These are phyloP conservation scores for Boletales sp. DNA, from an alignment of 768 basidiomycete species.

Conservation along the genomic window DNA sequence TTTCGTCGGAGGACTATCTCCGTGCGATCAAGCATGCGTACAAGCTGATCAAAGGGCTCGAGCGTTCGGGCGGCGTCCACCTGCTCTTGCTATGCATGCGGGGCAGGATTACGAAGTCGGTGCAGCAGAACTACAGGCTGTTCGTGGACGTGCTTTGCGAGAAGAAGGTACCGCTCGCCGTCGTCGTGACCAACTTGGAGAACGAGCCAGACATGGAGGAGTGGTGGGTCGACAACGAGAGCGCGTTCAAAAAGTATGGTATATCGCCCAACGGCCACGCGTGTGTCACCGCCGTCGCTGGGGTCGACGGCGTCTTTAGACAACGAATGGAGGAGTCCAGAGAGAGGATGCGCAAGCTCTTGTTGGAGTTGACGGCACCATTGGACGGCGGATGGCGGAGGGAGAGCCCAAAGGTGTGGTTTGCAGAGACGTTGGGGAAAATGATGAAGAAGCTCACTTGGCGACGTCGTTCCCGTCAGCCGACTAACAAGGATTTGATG, in stretches of 20 bases:
- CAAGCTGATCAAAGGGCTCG: constrained; percentile 31
- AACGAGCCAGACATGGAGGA: constrained; percentile 30
- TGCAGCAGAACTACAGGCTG: constrained; percentile 37
- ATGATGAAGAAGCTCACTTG: constrained; percentile 17
- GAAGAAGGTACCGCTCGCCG: constrained; percentile 32
- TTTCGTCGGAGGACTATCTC: constrained; percentile 16
- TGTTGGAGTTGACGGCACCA: constrained; percentile 7
- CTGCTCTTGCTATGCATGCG: constrained; percentile 40
- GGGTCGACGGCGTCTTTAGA: constrained; percentile 19
- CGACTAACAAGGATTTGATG: constrained; percentile 7
- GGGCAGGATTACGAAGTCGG: constrained; percentile 34
- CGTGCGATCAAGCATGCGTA: constrained; percentile 29
- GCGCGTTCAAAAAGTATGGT: constrained; percentile 24
- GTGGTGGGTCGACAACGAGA: constrained; percentile 39
- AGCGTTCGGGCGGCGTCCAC: constrained; percentile 32
- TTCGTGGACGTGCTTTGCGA: constrained; percentile 40
- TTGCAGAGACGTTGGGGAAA: constrained; percentile 16
- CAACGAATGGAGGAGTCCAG: constrained; percentile 31
- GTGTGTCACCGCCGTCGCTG: constrained; percentile 37
- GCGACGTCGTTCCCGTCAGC: constrained; percentile 1
- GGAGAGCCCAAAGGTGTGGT: constrained; percentile 14
- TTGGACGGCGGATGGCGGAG: constrained; percentile 11
- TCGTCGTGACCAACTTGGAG: constrained; percentile 41
- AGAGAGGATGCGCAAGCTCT: constrained; percentile 16
- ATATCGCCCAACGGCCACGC: constrained; percentile 34